Evolutionary conservation across 2,329 filamentous ascomycete species (phyloP), one percentile per base, ranked within the genome.

Genomic region (Helminthosporium solani): DNA sequence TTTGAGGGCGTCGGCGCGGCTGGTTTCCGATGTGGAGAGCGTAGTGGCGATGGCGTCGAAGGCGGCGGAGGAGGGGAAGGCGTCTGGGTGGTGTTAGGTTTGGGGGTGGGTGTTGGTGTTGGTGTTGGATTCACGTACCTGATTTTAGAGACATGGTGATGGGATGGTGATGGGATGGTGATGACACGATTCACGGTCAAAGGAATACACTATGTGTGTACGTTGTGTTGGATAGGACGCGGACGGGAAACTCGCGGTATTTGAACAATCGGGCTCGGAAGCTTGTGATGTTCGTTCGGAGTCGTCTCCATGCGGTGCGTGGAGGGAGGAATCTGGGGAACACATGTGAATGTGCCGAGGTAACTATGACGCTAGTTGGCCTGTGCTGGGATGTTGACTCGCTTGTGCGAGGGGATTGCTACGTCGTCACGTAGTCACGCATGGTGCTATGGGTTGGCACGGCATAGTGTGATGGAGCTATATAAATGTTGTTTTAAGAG

Each of bases 1-100:
- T 75, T 95, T 92, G 73, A 97, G 86, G 58, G 92, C 91, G 57
- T 90, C 85, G 76, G 95, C 87, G 74, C 85, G 85, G 64, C 90
- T 88, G 56, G 81, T 80, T 21, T 87, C 84, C 71, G 81, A 83
- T 63, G 79, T 71, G 64, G 78, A 74, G 55, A 99, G 84, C 42
- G 84, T 82, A 43, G 75, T 68, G 72, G 88, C 83, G 79, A 99
- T 96, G 65, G 78, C 80, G 69, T 99, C 94, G 73, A 99, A 99
- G 50, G n/a, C 21, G 9, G 0, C 21, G 40, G 27, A 23, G 39
- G 92, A 84, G 56, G 94, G 92, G 75, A 96, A 96, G 58, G 85
- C 84, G 50, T 57, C 67, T 70, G 50, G 21, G 27, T 21, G 3
- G 16, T 34, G 11, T 39, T 20, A 49, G 15, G 8, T 25, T 12